Evolutionary conservation across 208 protist species (phyloP).

Genomic region (Leishmania aethiopica): DNA sequence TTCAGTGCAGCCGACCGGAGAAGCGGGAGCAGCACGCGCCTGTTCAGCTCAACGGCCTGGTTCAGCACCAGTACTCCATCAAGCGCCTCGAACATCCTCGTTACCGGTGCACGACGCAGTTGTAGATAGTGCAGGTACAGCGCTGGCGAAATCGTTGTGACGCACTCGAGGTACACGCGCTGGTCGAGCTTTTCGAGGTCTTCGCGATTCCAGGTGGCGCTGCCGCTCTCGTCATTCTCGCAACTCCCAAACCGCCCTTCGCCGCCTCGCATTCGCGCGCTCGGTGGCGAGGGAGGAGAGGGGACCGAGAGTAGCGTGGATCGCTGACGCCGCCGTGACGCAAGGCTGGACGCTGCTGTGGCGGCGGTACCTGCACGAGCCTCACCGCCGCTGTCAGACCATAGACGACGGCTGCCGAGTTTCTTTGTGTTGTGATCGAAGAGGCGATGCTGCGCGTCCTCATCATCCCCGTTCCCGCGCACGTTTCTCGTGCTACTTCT

Average conservation of each 20-base stretch:
- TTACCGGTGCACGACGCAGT: slow-evolving; percentile 44
- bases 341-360: neutral
- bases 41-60: slow-evolving; percentile 70
- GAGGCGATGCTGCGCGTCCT: neutral
- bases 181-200: slow-evolving; percentile 19
- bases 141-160: slow-evolving; percentile 26
- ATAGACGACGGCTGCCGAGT: neutral
- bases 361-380: slow-evolving; percentile 1
- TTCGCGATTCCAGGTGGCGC: neutral
- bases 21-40: slow-evolving; percentile 66
- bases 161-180: slow-evolving; percentile 29
- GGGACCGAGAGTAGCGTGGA: neutral
- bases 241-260: neutral
- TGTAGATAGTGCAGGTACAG: slow-evolving; percentile 44
- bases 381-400: neutral
- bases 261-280: neutral
- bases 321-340: neutral
- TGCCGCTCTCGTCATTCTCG: slow-evolving; percentile 3
- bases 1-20: slow-evolving; percentile 82
- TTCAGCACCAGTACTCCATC: slow-evolving; percentile 84
- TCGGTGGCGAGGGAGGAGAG: neutral
- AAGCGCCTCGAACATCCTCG: slow-evolving; percentile 46
- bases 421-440: neutral
- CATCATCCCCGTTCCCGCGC: neutral
- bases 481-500: neutral